phyloP scores from a whole-genome alignment of 495 filamentous ascomycete species.

The Articulospora tetracladia region DNA sequence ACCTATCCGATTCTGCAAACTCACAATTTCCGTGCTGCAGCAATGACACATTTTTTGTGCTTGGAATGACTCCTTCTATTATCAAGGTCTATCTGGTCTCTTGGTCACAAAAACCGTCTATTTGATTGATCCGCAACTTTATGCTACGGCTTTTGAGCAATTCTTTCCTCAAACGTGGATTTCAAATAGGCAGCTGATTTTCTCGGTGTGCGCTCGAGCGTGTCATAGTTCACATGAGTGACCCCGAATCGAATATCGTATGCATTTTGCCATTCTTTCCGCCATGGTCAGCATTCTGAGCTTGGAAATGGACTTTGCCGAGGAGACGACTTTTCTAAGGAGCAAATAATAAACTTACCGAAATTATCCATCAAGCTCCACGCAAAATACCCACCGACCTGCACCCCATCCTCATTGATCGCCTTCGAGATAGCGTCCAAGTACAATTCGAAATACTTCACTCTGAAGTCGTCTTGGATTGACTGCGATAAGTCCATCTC shows the following conservation, averaged over 20 bases:
- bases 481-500: slow-evolving; percentile 62
- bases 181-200: slow-evolving; percentile 28
- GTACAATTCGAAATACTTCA: slow-evolving; percentile 67
- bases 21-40: too few relatives aligned
- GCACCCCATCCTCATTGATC: slow-evolving; percentile 59
- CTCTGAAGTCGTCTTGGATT: slow-evolving; percentile 68
- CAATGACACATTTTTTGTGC: too few relatives aligned
- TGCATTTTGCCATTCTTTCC: slow-evolving; percentile 58
- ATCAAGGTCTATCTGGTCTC: too few relatives aligned
- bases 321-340: neutral
- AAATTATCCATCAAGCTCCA: slow-evolving; percentile 76
- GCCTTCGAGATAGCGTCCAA: slow-evolving; percentile 67
- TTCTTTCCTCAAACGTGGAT: slow-evolving; percentile 23
- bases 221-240: slow-evolving; percentile 66
- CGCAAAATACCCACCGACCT: slow-evolving; percentile 68
- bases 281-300: neutral
- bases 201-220: slow-evolving; percentile 29
- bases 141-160: too few relatives aligned
- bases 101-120: neutral
- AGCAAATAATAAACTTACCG: slow-evolving; percentile 22
- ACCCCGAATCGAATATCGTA: slow-evolving; percentile 77
- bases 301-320: neutral
- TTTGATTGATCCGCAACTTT: neutral
- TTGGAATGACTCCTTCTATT: too few relatives aligned
- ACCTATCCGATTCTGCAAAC: too few relatives aligned